Base-by-base conservation (phyloP, 2,329 filamentous ascomycete genomes). In the Trichoderma sp. region DNA sequence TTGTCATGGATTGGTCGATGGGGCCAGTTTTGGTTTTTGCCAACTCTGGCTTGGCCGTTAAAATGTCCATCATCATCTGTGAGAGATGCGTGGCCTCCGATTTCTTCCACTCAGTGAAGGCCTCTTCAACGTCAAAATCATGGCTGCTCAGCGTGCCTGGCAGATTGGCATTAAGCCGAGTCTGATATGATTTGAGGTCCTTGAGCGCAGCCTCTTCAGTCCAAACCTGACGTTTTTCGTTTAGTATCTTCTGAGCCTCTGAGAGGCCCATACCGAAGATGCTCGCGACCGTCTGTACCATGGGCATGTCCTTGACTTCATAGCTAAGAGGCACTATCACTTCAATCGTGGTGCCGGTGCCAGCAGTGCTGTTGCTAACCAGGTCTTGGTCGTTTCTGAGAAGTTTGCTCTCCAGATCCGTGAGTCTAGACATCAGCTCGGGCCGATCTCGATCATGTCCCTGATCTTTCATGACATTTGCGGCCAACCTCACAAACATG, bases 251-350 rank as follows among this genome's bases (percentile, higher is more conserved):
- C 81, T 99, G 96, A 6, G 94, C 90, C 73, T 96, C 90, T 1
- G 90, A 89, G 72, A 91, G 89, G 54, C 89, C 89, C 69, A 95
- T 85, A 55, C 91, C 91, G 80, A 98, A 99, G 71, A 97, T 92
- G 74, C 87, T 90, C 61, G 91, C 92, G 30, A 99, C 94, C 43
- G 91, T 87, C 77, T 96, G 91, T 32, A 97, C 96, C 81, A 97
- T 87, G 46, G 90, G 90, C 96, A 99, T 99, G 77, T 99, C 96
- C 80, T 96, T 97, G 77, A 98, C 91, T 79, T 97, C 93, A 79
- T 97, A 93, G 76, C 89, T 96, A 69, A 96, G 83, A 13, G 95
- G 94, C 3, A 94, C 88, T 68, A 92, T 86, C 26, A 95, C 91
- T 78, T 97, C 95, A 71, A 96, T 86, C 10, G 90, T 91, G 24